Evolutionary conservation across 208 protist species (phyloP).

Genomic region (Trypanosoma vivax): DNA sequence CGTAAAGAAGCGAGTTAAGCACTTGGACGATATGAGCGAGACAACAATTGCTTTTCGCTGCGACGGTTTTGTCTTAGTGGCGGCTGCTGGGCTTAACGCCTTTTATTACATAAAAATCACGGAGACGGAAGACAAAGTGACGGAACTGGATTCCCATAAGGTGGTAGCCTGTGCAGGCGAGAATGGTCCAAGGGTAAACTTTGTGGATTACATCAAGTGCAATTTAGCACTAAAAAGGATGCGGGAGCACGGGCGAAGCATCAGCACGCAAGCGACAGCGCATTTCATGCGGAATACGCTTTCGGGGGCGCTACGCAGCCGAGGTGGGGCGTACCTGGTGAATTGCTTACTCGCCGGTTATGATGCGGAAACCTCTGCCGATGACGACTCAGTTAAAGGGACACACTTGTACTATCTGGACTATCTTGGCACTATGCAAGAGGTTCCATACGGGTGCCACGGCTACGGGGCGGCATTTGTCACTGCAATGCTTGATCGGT

Average conservation of each 20-base stretch:
- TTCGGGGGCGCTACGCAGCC: conserved; percentile 76
- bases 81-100: conserved; percentile 73
- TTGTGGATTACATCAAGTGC: conserved; percentile 91
- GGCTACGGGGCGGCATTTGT: conserved; percentile 92
- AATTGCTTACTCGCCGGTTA: conserved; percentile 90
- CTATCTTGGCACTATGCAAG: conserved; percentile 90
- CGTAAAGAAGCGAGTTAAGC: no score
- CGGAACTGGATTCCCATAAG: conserved; percentile 80
- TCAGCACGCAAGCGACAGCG: conserved; percentile 75
- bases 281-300: conserved; percentile 87
- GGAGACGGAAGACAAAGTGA: conserved; percentile 91
- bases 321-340: conserved; percentile 79
- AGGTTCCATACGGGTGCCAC: conserved; percentile 89
- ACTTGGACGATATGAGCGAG: conserved; percentile 75
- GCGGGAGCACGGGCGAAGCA: conserved; percentile 72
- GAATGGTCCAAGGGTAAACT: conserved; percentile 88
- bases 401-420: conserved; percentile 93
- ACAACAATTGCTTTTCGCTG: conserved; percentile 85
- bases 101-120: conserved; percentile 93
- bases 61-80: conserved; percentile 81
- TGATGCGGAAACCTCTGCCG: conserved; percentile 68
- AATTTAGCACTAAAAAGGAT: conserved; percentile 85
- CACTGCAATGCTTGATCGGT: conserved; percentile 82
- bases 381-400: conserved; percentile 50
- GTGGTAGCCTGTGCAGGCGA: conserved; percentile 85